phyloP scores from a whole-genome alignment of 345 rosid species.

The Bruguiera gymnorhiza region DNA sequence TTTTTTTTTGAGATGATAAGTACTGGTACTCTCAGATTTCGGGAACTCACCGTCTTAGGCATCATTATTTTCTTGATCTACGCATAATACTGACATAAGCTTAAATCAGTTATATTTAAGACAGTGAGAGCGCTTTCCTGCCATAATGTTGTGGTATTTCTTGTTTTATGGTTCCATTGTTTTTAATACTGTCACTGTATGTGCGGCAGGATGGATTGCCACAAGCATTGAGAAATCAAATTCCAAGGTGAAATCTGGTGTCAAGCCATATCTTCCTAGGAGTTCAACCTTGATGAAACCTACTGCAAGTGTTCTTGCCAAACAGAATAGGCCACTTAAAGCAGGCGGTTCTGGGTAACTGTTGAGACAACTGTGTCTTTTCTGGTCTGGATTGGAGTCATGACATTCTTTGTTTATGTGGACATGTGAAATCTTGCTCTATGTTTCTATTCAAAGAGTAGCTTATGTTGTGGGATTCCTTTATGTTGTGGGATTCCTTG shows the following conservation, averaged over 20 bases:
- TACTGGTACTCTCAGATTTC: too few relatives aligned
- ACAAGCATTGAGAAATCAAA: slow-evolving; percentile 33
- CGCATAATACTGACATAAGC: not conserved
- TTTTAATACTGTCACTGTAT: not conserved
- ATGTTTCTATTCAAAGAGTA: too few relatives aligned
- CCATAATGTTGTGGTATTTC: not conserved
- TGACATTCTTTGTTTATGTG: too few relatives aligned
- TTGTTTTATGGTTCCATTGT: slow-evolving; percentile 2
- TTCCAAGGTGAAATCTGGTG: slow-evolving; percentile 30
- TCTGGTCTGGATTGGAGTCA: not conserved
- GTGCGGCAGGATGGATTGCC: slow-evolving; percentile 44
- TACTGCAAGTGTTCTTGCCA: slow-evolving; percentile 86
- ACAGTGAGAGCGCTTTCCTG: not conserved
- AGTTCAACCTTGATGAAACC: slow-evolving; percentile 93
- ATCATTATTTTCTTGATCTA: not conserved
- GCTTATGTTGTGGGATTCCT: too few relatives aligned
- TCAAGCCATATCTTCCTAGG: slow-evolving; percentile 46
- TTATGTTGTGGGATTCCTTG: too few relatives aligned
- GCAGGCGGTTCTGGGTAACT: slow-evolving; percentile 51
- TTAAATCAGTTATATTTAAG: not conserved
- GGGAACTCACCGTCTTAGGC: not conserved
- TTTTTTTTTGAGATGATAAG: slow-evolving; percentile 5
- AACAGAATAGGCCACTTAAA: slow-evolving; percentile 49
- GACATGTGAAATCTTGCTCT: too few relatives aligned
- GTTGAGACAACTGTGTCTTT: slow-evolving; percentile 1